phyloP scores from a whole-genome alignment of 2,329 filamentous ascomycete genomes.

The Penicillium sp. region DNA sequence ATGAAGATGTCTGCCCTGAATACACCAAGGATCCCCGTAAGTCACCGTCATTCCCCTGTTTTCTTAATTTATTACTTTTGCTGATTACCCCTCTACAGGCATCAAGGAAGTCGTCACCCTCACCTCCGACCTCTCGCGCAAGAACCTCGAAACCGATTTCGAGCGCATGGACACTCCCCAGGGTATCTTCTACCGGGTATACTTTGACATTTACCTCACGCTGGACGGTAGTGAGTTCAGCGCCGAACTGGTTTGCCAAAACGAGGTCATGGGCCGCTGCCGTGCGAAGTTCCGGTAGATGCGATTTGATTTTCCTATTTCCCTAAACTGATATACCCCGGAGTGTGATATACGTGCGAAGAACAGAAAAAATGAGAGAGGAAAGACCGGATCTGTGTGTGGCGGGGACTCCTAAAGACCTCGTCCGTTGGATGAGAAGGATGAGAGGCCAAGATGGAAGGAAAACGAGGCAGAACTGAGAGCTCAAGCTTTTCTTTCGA shows the following conservation, averaged over 20 bases:
- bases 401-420: neutral
- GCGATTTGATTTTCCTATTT: neutral
- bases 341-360: conserved; percentile 3
- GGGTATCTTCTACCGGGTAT: conserved; percentile 86
- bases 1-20: conserved; percentile 96
- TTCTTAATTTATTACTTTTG: neutral
- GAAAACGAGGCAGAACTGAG: neutral
- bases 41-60: conserved; percentile 52
- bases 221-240: conserved; percentile 98
- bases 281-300: conserved; percentile 79
- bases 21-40: conserved; percentile 99
- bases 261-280: conserved; percentile 98
- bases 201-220: conserved; percentile 79
- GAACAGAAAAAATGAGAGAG: neutral
- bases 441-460: neutral
- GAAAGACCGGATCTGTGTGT: neutral
- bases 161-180: conserved; percentile 99
- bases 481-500: neutral
- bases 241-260: conserved; percentile 97
- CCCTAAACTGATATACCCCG: conserved; percentile 3
- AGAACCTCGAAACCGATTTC: conserved; percentile 99
- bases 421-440: neutral
- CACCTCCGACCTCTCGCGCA: conserved; percentile 93
- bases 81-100: conserved; percentile 58
- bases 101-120: conserved; percentile 99